Evolutionary conservation across 805 yeast genomes (phyloP), one percentile per base, ranked within the genome.

Genomic region (Kurtzmaniella fragi): DNA sequence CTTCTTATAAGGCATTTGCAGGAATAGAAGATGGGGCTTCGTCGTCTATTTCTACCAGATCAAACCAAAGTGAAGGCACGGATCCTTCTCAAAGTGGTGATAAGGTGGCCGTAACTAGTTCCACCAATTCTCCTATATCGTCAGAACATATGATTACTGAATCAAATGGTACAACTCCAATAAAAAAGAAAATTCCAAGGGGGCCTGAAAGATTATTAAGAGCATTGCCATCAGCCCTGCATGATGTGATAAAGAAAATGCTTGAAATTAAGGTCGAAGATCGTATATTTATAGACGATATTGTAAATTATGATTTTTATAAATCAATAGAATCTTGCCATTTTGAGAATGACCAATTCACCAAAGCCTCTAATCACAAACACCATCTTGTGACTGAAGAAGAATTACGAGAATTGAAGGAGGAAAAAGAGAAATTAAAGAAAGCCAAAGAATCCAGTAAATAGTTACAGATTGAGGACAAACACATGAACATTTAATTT

Each of bases 201-300:
- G 96, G 96, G 1, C 90, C 95, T 1, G 77, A 82, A 53, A 66
- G 93, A 39, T 58, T 90, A 37, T 64, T 88, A 38, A 71, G 86
- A 42, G 64, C 85, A 39, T 65, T 91, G 42, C 97, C 97, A 0
- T 60, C 68, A 13, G 75, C 75, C 3, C 73, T 88, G 5, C 71
- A 95, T 32, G 64, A 60, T 2, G 61, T 89, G 26, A 73, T 91
- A 16, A 68, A 71, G 1, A 57, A 67, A 12, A 88, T 89, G 93
- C 65, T 91, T 29, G 71, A 62, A 27, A 49, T 88, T 15, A 73
- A 79, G 40, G 79, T 85, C 2, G 57, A 53, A 15, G 64, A 73
- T 37, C 75, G 97, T 41, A 75, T 76, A 15, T 56, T 75, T 2
- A 72, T 89, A 59, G 69, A 67, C 5, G 80, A 76, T 12, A 73